Percentiles rank a stretch among this genome's conserved stretches.
phyloP scores from a whole-genome alignment of 805 yeast genomes.

The Metschnikowia henanensis region DNA sequence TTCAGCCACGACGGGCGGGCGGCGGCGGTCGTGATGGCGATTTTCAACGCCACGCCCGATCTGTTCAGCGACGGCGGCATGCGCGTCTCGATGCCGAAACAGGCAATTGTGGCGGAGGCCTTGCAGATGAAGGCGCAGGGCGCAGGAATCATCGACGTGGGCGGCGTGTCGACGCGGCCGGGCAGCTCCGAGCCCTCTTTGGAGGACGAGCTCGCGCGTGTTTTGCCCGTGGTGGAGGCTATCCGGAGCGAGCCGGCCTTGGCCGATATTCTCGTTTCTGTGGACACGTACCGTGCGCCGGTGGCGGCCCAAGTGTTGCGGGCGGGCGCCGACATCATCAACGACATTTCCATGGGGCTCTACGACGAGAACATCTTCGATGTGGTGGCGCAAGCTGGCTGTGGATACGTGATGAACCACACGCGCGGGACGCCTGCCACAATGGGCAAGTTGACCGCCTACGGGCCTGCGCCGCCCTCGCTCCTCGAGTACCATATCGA shows the following conservation, averaged over 20 bases:
- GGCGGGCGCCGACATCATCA: conserved; percentile 88
- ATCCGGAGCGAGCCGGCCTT: conserved; percentile 48
- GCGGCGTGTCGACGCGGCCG: conserved; percentile 93
- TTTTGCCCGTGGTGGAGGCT: conserved; percentile 65
- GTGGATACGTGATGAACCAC: conserved; percentile 82
- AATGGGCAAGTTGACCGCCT: conserved; percentile 63
- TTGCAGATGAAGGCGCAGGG: conserved; percentile 53
- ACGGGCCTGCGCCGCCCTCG: conserved; percentile 41
- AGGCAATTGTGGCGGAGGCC: conserved; percentile 46
- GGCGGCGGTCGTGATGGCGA: conserved; percentile 79
- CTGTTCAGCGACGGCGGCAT: conserved; percentile 91
- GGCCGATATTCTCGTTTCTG: conserved; percentile 56
- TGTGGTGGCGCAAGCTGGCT: conserved; percentile 67
- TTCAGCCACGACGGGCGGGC: conserved; percentile 48
- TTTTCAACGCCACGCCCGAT: conserved; percentile 89
- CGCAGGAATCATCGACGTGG: conserved; percentile 83
- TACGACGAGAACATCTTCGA: conserved; percentile 65
- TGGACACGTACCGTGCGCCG: conserved; percentile 81
- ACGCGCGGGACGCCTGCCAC: conserved; percentile 78
- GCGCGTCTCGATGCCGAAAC: conserved; percentile 28
- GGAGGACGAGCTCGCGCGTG: conserved; percentile 69
- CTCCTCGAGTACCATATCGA: conserved; percentile 36
- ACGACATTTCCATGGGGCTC: conserved; percentile 83
- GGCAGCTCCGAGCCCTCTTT: conserved; percentile 61
- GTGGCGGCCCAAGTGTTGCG: conserved; percentile 71